Base-by-base conservation (phyloP, 2,329 filamentous ascomycete genomes). In the Cladophialophora psammophila region DNA sequence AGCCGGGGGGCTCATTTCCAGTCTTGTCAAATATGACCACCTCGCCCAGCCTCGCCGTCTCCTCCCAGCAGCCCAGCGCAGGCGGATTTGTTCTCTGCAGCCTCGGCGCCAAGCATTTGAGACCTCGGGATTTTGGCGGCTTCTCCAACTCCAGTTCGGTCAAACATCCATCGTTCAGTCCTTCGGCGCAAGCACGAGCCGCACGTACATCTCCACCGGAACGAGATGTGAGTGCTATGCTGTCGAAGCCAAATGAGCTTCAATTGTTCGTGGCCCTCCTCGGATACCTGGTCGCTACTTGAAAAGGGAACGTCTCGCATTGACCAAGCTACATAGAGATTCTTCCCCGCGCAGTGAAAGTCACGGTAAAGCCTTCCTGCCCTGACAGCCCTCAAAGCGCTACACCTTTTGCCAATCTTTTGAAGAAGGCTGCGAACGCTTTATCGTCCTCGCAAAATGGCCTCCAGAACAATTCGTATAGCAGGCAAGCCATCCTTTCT, bases 401-500 rank as follows among this genome's bases (percentile, higher is more conserved):
- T 26, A 26, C 26, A 26, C 2, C 26, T 26, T 26, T 26, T 26
- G 26, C 26, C 26, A 26, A 26, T 26, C 26, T 26, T 26, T 26
- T 26, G 26, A 26, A 26, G 26, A 26, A 26, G 26, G 26, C 26
- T 26, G 3, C 26, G 26, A 26, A 26, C 26, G 26, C 26, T 3
- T 2, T 26, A 26, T 26, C 26, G 26, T 26, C 26, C 26, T 26
- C 26, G 26, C 18, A 50, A 12, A 3, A 70, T 70, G 68, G 26
- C 65, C 2, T 70, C 65, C 12, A 63, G 68, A 59, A 38, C 68
- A 8, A 60, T 70, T 48, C 63, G 68, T n/a, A 68, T 70, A 31
- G 68, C 68, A 56, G 68, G 66, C 40, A 63, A 52, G 62, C 42
- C 26, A 32, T 9, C 9, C 31, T 32, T 26, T 20, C 32, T 57